A percentile compares a stretch with the other conserved stretches of the same genome.
These are phyloP conservation scores for Monosporozyma yasuniensis DNA, from an alignment of 805 yeast species.

Conservation along the genomic window DNA sequence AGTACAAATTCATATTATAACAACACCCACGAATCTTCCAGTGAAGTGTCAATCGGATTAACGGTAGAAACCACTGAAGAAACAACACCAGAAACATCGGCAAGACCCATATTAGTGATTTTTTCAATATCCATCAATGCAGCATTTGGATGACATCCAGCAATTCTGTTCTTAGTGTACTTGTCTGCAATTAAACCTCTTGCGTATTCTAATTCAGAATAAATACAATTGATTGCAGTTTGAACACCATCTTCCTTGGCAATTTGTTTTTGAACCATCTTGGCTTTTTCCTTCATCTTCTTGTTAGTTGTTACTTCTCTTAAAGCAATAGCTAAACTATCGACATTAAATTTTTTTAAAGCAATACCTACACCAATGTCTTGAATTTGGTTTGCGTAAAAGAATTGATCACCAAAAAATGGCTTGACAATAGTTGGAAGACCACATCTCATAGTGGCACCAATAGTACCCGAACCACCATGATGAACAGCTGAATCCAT, in stretches of 20 bases:
- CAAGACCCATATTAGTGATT: conserved; percentile 7
- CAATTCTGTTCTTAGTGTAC: conserved; percentile 10
- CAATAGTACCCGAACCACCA: conserved; percentile 96
- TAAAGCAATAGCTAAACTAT: conserved; percentile 58
- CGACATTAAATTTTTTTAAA: conserved; percentile 56
- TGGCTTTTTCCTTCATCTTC: conserved; percentile 61
- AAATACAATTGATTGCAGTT: conserved; percentile 69
- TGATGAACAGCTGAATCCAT: conserved; percentile 95
- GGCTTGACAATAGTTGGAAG: conserved; percentile 87
- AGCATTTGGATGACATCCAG: conserved; percentile 31
- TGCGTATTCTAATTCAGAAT: conserved; percentile 72
- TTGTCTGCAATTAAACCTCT: conserved; percentile 37
- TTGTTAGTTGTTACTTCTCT: conserved; percentile 57
- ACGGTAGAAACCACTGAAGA: neutral
- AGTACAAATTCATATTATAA: neutral
- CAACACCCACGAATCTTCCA: neutral
- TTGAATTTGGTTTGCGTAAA: conserved; percentile 79
- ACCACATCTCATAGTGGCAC: conserved; percentile 81
- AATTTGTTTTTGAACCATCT: conserved; percentile 51
- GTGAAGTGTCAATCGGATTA: conserved; percentile 5
- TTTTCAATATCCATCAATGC: neutral
- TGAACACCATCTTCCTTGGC: conserved; percentile 71
- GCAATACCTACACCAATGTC: conserved; percentile 81
- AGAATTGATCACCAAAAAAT: conserved; percentile 93
- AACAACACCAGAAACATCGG: conserved; percentile 1